Evolutionary conservation across 306 rosid genomes (phyloP).

Genomic region (Macrotyloma uniflorum): DNA sequence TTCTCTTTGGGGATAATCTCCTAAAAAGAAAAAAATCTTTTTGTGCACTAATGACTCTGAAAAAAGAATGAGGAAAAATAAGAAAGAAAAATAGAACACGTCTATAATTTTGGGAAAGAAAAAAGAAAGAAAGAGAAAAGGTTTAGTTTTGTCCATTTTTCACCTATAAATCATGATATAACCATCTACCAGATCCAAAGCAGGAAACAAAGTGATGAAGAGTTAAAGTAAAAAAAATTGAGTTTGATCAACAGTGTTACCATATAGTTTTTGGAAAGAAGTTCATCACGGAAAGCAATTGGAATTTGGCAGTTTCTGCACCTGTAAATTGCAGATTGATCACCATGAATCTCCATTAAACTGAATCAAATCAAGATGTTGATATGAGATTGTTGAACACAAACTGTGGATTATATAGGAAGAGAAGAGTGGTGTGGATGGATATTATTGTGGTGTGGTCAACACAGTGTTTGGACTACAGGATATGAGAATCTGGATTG

Average conservation of each 20-base stretch:
- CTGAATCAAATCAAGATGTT: not conserved
- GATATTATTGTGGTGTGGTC: not conserved
- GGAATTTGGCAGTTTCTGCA: conserved; percentile 44
- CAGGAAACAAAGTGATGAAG: not conserved
- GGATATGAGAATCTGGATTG: not conserved
- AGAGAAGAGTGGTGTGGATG: not conserved
- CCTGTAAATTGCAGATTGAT: conserved; percentile 13
- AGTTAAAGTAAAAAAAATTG: not conserved
- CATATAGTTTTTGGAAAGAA: conserved; percentile 28
- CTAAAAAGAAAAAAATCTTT: no score
- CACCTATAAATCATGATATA: not conserved
- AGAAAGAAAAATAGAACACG: not conserved
- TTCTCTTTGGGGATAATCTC: no score
- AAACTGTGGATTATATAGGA: not conserved
- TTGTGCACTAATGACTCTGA: no score
- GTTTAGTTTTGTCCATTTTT: not conserved
- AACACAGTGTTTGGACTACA: not conserved
- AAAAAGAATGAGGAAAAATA: no score
- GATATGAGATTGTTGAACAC: not conserved
- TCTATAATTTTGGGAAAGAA: not conserved
- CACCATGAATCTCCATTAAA: conserved; percentile 23
- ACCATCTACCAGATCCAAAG: no score
- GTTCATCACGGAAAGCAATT: conserved; percentile 37
- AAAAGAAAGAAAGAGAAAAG: not conserved
- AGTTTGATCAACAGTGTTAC: not conserved